phyloP scores from a whole-genome alignment of 441 rosid species.

The Adansonia gregorii region DNA sequence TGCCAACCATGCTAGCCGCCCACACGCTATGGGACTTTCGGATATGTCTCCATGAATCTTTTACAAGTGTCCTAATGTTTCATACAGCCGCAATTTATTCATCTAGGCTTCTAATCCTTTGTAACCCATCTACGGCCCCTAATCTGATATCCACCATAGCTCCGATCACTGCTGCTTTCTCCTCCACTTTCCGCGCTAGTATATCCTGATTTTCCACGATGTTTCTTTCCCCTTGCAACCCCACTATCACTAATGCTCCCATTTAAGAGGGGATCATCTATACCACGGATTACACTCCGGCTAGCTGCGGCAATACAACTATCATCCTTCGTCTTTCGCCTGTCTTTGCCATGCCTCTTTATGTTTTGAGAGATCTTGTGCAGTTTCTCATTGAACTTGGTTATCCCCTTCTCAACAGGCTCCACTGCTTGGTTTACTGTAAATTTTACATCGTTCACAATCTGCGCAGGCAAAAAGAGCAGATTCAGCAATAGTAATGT shows the following conservation, averaged over 20 bases:
- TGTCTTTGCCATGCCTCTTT: conserved; percentile 83
- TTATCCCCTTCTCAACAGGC: conserved; percentile 95
- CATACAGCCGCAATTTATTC: neutral
- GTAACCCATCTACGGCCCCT: conserved; percentile 91
- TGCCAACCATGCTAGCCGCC: neutral
- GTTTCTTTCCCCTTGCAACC: conserved; percentile 68
- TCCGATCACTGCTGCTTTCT: conserved; percentile 95
- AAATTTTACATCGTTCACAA: conserved; percentile 90
- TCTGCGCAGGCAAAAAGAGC: conserved; percentile 52
- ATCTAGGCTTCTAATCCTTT: conserved; percentile 50
- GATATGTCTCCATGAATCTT: neutral
- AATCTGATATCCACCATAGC: conserved; percentile 67
- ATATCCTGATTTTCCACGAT: conserved; percentile 72
- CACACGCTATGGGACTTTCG: neutral
- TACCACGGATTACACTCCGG: conserved; percentile 82
- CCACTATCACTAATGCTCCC: conserved; percentile 94
- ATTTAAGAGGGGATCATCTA: conserved; percentile 91
- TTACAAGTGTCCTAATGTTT: neutral
- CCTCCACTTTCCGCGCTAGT: conserved; percentile 96
- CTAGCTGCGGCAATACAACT: conserved; percentile 60
- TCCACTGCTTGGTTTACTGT: conserved; percentile 97
- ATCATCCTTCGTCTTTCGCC: conserved; percentile 82
- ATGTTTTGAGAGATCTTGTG: conserved; percentile 91
- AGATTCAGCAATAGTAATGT: conserved; percentile 26
- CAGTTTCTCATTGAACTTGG: conserved; percentile 84